These are phyloP conservation scores for Suhomyces yuchorum DNA, from an alignment of 1,139 yeast species.

Conservation along the genomic window DNA sequence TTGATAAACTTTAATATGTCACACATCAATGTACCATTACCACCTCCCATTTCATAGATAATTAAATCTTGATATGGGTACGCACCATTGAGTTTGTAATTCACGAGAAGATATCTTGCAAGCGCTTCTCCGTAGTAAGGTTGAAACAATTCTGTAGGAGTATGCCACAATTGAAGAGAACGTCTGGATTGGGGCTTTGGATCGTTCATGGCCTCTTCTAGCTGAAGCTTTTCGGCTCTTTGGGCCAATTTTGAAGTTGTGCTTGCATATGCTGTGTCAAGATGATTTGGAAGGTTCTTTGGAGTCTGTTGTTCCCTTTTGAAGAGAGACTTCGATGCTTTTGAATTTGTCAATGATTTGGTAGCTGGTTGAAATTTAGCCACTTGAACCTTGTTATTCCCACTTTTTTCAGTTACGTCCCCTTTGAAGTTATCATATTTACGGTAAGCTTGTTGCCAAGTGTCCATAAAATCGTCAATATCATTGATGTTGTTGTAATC, in stretches of 20 bases:
- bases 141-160: slow-evolving; percentile 82
- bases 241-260: slow-evolving; percentile 29
- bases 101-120: slow-evolving; percentile 72
- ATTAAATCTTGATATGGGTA: slow-evolving; percentile 66
- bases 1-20: slow-evolving; percentile 72
- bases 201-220: slow-evolving; percentile 26
- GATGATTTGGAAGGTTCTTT: slow-evolving; percentile 1
- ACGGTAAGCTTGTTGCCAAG: slow-evolving; percentile 69
- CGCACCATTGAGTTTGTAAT: slow-evolving; percentile 61
- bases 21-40: slow-evolving; percentile 84
- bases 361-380: background rate
- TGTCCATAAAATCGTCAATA: slow-evolving; percentile 68
- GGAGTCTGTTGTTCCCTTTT: slow-evolving; percentile 43
- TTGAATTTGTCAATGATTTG: background rate
- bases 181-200: slow-evolving; percentile 28
- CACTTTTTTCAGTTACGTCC: background rate
- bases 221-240: slow-evolving; percentile 35
- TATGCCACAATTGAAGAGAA: slow-evolving; percentile 80
- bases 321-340: slow-evolving; percentile 10
- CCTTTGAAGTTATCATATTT: slow-evolving; percentile 46
- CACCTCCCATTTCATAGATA: slow-evolving; percentile 89
- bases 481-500: slow-evolving; percentile 60
- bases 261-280: slow-evolving; percentile 8
- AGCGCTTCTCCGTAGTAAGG: slow-evolving; percentile 86
- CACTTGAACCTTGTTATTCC: background rate